A percentile compares a stretch with the other conserved stretches of the same genome.
Conservation (phyloP, 495 filamentous ascomycete species). For the Xylaria longipes region DNA sequence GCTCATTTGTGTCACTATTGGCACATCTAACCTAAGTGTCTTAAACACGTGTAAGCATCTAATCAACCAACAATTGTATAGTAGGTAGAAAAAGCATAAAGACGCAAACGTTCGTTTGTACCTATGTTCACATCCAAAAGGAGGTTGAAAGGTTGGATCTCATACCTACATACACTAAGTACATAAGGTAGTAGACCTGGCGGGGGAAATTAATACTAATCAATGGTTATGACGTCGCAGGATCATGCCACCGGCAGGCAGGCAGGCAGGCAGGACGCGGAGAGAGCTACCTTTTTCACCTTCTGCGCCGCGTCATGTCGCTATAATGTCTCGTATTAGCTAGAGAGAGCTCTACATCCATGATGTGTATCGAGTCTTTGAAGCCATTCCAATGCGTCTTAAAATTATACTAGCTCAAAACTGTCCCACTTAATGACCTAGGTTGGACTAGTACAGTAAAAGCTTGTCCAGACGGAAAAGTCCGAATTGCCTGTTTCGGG, state of each 20-base stretch:
- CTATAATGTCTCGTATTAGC: conserved; percentile 3
- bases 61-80: background rate
- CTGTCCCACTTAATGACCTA: background rate
- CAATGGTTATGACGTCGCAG: conserved; percentile 20
- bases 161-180: too few relatives aligned
- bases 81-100: background rate
- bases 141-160: background rate
- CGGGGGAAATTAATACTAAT: background rate
- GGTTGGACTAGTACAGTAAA: too few relatives aligned
- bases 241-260: background rate
- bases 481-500: background rate
- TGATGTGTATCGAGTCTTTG: background rate
- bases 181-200: background rate
- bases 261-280: too few relatives aligned
- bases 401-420: background rate
- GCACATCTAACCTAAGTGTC: background rate
- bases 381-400: background rate
- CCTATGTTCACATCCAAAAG: background rate
- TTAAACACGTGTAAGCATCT: conserved; percentile 4
- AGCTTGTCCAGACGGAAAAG: background rate
- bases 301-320: background rate
- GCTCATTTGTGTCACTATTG: background rate
- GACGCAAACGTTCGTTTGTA: background rate
- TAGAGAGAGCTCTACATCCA: background rate
- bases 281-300: background rate